A percentile compares a stretch with the other conserved stretches of the same genome.
phyloP scores from a whole-genome alignment of 176 grass and related monocot genomes.

The Oryza brachyantha region DNA sequence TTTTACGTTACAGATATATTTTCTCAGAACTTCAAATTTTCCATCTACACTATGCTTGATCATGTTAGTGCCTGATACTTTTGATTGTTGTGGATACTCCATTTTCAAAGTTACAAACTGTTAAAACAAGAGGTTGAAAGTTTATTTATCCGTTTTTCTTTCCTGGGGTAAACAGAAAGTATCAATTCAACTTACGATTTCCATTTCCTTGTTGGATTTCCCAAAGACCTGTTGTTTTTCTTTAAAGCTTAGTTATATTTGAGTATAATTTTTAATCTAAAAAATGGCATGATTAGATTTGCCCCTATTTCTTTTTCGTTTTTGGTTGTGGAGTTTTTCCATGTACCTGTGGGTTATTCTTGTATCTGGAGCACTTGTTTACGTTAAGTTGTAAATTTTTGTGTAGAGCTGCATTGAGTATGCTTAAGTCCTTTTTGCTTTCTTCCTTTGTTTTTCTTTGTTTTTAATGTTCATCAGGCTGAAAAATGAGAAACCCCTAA shows the following conservation, averaged over 20 bases:
- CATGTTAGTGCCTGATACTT: neutral
- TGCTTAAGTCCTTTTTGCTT: neutral
- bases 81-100: neutral
- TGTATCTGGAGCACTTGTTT: neutral
- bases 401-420: neutral
- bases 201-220: neutral
- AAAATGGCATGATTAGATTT: neutral
- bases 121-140: neutral
- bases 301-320: neutral
- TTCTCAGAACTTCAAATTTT: no score
- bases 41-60: neutral
- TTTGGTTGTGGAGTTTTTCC: neutral
- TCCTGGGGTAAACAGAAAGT: neutral
- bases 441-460: neutral
- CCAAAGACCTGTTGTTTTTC: neutral
- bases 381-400: neutral
- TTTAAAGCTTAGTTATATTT: neutral
- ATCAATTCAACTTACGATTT: neutral
- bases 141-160: neutral
- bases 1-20: no score
- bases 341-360: neutral
- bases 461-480: neutral
- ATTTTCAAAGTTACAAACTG: slow-evolving; percentile 5
- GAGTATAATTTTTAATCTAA: neutral
- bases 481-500: neutral